Evolutionary conservation across 1,284 basidiomycete genomes (phyloP), one percentile per base, ranked within the genome.

Genomic region (Cerioporus squamosus): DNA sequence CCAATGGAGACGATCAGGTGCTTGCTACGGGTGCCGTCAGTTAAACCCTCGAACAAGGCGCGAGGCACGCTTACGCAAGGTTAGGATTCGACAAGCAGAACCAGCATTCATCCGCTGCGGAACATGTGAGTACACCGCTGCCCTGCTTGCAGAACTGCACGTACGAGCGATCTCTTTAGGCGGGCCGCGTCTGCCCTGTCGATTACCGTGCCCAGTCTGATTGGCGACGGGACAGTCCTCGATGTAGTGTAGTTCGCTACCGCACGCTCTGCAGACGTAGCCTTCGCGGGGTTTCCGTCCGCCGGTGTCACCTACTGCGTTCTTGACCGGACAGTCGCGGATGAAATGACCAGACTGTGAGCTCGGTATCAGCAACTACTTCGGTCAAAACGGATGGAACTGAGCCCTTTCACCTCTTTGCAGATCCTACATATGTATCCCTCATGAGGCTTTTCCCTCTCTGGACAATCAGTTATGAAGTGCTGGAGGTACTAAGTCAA

Each of bases 1-100:
- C 95, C 96, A 68, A 98, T 97, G 0, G 91, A 89, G 24, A 95
- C 92, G 61, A 98, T 95, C 57, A 98, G 86, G 67, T 98, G 94
- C 77, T 98, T 98, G 50, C 93, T 95, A 65, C 50, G 23, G 6
- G 33, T 42, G 10, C 39, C 23, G 56, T 60, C 31, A 59, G 47
- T 46, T n/a, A 53, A 15, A n/a, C 26, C 6, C 26, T 3, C 53
- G 39, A 12, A 31, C n/a, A 31, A 9, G 46, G 50, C 36, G 45
- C 17, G 26, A n/a, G n/a, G n/a, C n/a, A n/a, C 14, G 75, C 87
- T 62, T 70, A 91, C 90, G 91, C 88, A 31, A 95, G 80, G 66
- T 86, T 90, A 1, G 95, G 95, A 71, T 97, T 97, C 48, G 93
- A 95, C 54, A 98, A 72, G 72, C 95, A 98, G 79, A 97, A 97